These are phyloP conservation scores for Geranium incanum DNA, from an alignment of 441 rosid species.

Conservation along the genomic window DNA sequence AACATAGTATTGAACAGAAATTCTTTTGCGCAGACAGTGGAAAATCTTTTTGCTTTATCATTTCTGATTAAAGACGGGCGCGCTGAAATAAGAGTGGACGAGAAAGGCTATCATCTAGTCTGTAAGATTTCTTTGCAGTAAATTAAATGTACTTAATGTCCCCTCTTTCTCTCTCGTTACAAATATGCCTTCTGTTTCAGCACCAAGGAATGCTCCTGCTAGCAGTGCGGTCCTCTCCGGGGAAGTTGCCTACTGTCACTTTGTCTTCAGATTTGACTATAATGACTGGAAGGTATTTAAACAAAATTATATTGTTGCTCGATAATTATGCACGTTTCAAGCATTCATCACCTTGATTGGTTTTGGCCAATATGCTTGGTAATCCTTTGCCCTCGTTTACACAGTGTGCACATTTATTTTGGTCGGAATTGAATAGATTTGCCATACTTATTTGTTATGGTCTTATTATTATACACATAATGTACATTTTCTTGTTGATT, in stretches of 20 bases:
- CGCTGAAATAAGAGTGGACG: conserved; percentile 42
- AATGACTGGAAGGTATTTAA: conserved; percentile 36
- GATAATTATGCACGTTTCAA: no score
- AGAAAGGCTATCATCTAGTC: conserved; percentile 49
- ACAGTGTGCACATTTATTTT: neutral
- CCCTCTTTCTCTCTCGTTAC: neutral
- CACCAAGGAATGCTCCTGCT: conserved; percentile 36
- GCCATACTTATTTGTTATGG: neutral
- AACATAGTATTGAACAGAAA: conserved; percentile 50
- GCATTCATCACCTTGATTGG: neutral
- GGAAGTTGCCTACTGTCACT: conserved; percentile 28
- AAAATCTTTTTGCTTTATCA: conserved; percentile 71
- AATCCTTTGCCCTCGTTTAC: neutral
- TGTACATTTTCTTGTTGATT: neutral
- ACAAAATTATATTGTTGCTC: neutral
- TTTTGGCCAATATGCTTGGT: neutral
- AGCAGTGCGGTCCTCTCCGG: conserved; percentile 24
- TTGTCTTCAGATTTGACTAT: conserved; percentile 37
- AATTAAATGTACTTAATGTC: neutral
- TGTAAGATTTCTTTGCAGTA: conserved; percentile 34
- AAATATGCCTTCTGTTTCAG: conserved; percentile 15
- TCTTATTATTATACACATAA: neutral
- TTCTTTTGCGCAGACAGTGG: conserved; percentile 68
- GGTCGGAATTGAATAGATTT: neutral
- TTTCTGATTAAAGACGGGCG: conserved; percentile 79